Evolutionary conservation across 441 rosid species (phyloP).

Genomic region (Lepidium campestre): DNA sequence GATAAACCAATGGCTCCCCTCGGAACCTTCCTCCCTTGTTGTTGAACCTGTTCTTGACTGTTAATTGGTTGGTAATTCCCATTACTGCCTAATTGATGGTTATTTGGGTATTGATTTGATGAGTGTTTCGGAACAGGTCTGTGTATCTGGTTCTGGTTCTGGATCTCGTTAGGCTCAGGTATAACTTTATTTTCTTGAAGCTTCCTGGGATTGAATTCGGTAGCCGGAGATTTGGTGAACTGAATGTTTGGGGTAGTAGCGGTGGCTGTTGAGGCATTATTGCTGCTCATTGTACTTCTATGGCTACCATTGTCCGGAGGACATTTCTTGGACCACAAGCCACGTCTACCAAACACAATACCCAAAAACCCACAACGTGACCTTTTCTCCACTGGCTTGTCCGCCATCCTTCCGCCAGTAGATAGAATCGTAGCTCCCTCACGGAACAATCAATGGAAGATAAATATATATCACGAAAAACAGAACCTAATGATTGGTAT

Average conservation of each 20-base stretch:
- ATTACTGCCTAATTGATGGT: slow-evolving; percentile 15
- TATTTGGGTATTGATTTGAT: slow-evolving; percentile 24
- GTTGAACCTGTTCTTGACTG: slow-evolving; percentile 5
- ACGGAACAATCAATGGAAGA: neutral
- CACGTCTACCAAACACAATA: slow-evolving; percentile 54
- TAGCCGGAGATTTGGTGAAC: slow-evolving; percentile 33
- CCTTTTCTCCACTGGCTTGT: slow-evolving; percentile 39
- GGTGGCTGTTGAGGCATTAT: slow-evolving; percentile 11
- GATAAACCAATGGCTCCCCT: slow-evolving; percentile 55
- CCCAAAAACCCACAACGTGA: slow-evolving; percentile 60
- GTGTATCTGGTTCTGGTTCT: neutral
- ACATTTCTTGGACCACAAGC: slow-evolving; percentile 53
- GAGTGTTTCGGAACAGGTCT: slow-evolving; percentile 30
- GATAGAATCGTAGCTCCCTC: neutral
- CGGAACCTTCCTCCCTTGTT: slow-evolving; percentile 38
- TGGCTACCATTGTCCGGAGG: slow-evolving; percentile 8
- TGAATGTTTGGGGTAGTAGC: slow-evolving; percentile 24
- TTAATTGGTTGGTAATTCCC: slow-evolving; percentile 21
- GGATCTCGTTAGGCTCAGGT: slow-evolving; percentile 7
- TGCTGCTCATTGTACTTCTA: slow-evolving; percentile 9
- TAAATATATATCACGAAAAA: neutral
- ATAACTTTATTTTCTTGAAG: slow-evolving; percentile 33
- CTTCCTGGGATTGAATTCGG: slow-evolving; percentile 26
- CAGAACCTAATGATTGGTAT: neutral
- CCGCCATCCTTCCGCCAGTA: slow-evolving; percentile 10